Evolutionary conservation across 2,329 filamentous ascomycete species (phyloP).

Genomic region (Pestalotiopsis sp.): DNA sequence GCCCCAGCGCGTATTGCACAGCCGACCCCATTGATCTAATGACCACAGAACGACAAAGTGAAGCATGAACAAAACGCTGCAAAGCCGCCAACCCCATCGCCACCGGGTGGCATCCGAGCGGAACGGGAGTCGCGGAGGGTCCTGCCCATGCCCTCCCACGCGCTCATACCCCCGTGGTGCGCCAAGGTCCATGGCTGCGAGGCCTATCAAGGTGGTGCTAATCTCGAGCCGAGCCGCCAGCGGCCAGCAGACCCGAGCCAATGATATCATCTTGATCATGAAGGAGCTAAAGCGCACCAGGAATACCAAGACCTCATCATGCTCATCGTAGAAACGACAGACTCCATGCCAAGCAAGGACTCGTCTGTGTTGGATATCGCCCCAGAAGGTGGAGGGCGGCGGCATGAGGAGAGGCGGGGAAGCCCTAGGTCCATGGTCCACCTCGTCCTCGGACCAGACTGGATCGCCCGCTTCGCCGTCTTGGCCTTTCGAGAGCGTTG

Average conservation of each 20-base stretch:
- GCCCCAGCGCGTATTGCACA: not conserved
- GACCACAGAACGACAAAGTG: slow-evolving; percentile 38
- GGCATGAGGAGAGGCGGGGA: slow-evolving; percentile 50
- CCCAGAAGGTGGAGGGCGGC: slow-evolving; percentile 43
- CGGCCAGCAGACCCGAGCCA: slow-evolving; percentile 73
- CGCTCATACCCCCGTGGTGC: slow-evolving; percentile 32
- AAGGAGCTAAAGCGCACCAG: slow-evolving; percentile 65
- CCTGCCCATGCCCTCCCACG: slow-evolving; percentile 13
- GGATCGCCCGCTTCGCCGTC: slow-evolving; percentile 37
- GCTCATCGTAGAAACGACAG: slow-evolving; percentile 30
- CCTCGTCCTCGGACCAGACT: slow-evolving; percentile 24
- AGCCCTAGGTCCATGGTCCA: slow-evolving; percentile 20
- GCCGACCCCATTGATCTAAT: slow-evolving; percentile 29
- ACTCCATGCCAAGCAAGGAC: slow-evolving; percentile 40
- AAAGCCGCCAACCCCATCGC: slow-evolving; percentile 38
- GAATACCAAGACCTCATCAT: slow-evolving; percentile 36
- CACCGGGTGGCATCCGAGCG: slow-evolving; percentile 19
- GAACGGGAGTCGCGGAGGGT: slow-evolving; percentile 18
- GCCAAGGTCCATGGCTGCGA: slow-evolving; percentile 71
- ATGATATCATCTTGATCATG: slow-evolving; percentile 66
- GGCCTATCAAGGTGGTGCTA: slow-evolving; percentile 66
- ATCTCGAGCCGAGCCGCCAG: slow-evolving; percentile 67
- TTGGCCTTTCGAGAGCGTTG: slow-evolving; percentile 45
- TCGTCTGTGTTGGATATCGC: slow-evolving; percentile 35
- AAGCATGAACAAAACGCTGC: slow-evolving; percentile 33